These are phyloP conservation scores for Cupressus sempervirens DNA, from an alignment of 75 land plant species.

Conservation along the genomic window DNA sequence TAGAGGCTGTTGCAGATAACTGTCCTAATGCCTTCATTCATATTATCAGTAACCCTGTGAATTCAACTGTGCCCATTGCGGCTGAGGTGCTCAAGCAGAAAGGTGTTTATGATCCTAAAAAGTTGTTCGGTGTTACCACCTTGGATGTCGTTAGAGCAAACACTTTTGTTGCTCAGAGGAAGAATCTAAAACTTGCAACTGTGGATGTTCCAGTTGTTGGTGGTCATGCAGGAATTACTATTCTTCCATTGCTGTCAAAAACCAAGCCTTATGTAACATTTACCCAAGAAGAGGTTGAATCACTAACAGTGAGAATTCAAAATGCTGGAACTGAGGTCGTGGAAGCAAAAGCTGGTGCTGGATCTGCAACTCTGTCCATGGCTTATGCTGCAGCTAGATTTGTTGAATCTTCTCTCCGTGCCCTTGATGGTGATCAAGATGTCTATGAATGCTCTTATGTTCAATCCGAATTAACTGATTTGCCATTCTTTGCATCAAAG, in stretches of 20 bases:
- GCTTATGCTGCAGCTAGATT: slow-evolving; percentile 92
- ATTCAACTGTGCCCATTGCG: slow-evolving; percentile 50
- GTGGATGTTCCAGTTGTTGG: slow-evolving; percentile 45
- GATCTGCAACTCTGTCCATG: slow-evolving; percentile 89
- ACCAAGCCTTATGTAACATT: slow-evolving; percentile 26
- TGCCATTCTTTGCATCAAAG: slow-evolving; percentile 88
- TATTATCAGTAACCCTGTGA: slow-evolving; percentile 51
- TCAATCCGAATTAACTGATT: slow-evolving; percentile 76
- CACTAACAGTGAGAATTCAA: slow-evolving; percentile 42
- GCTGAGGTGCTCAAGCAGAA: slow-evolving; percentile 46
- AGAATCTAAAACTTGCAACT: slow-evolving; percentile 29
- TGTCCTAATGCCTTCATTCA: slow-evolving; percentile 27
- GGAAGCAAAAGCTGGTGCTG: slow-evolving; percentile 82
- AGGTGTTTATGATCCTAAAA: slow-evolving; percentile 41
- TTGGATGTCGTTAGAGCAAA: slow-evolving; percentile 51
- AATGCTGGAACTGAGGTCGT: slow-evolving; percentile 56
- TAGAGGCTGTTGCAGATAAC: slow-evolving; percentile 18
- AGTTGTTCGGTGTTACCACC: slow-evolving; percentile 47
- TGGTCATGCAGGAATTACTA: slow-evolving; percentile 45
- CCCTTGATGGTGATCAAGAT: slow-evolving; percentile 78
- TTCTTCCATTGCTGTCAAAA: slow-evolving; percentile 39
- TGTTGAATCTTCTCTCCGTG: slow-evolving; percentile 86
- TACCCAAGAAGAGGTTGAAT: slow-evolving; percentile 29
- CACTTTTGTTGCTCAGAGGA: slow-evolving; percentile 45
- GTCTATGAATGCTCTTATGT: slow-evolving; percentile 77